These are phyloP conservation scores for Penicillium sp. DNA, from an alignment of 2,329 filamentous ascomycete genomes.

Conservation along the genomic window DNA sequence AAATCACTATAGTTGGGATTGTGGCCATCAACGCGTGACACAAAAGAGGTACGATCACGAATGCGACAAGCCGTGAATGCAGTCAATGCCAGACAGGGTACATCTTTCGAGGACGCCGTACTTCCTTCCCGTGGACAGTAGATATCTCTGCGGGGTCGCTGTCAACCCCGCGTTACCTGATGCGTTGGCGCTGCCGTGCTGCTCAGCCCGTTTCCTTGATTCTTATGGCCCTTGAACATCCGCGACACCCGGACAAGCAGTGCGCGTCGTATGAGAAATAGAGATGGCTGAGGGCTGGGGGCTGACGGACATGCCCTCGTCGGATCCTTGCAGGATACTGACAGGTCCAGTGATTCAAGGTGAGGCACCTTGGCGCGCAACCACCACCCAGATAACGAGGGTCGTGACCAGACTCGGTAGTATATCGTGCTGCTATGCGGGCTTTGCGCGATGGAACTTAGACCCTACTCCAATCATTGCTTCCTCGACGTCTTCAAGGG, in stretches of 20 bases:
- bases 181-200: conserved; percentile 25
- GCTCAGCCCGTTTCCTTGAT: conserved; percentile 20
- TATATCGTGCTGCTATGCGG: not conserved
- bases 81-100: not conserved
- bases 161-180: conserved; percentile 23
- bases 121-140: not conserved
- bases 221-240: conserved; percentile 6
- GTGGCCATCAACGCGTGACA: conserved; percentile 7
- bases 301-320: conserved; percentile 2
- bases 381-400: not conserved
- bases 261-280: not conserved
- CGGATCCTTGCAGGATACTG: not conserved
- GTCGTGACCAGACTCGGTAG: not conserved
- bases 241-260: conserved; percentile 12
- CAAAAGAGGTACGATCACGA: not conserved
- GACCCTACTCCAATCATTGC: not conserved
- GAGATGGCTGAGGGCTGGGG: not conserved
- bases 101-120: not conserved
- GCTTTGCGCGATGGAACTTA: not conserved
- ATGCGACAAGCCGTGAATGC: not conserved
- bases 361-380: not conserved
- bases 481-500: not conserved
- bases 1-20: not conserved
- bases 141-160: conserved; percentile 19
- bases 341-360: not conserved